Base-by-base conservation (phyloP, 257 asterid genomes). In the Solanum pinnatisectum region DNA sequence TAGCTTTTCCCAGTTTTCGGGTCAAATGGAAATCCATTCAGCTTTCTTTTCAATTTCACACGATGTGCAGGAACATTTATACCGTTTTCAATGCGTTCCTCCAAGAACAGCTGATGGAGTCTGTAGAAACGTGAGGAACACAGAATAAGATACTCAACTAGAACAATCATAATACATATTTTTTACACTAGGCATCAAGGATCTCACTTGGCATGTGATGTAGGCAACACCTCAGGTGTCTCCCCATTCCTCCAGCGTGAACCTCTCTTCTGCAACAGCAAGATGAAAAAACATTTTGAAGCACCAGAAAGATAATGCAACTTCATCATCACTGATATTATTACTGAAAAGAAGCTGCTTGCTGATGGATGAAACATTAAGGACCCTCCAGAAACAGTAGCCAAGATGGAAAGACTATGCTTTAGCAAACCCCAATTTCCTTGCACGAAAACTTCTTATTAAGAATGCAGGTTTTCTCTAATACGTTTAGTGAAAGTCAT, bases 201-300 rank as follows among this genome's bases (percentile, higher is more conserved):
- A 73, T 90, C 96, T 94, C 90, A 97, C 99, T 96, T 96, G 93
- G 98, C 94, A 92, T 93, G 93, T 71, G 99, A 88, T 82, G 94
- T 56, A 37, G 95, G 90, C 89, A 92, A 92, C 84, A 84, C 91
- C 92, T 93, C 98, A 25, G 98, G 93, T 84, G 94, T 91, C 89
- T 90, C 98, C 89, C 94, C 96, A 87, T 94, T 93, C 91, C 88
- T 94, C 94, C 96, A 91, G 73, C 93, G 96, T 39, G 94, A 86
- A 85, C 94, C 98, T 94, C 92, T 96, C 91, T 92, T 95, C 98
- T 97, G 95, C 86, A 27, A 83, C 35, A 88, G 65, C 74, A 71
- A 78, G 73, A 68, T 90, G 89, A n/a, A 86, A 68, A 52, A 18
- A 37, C 20, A 85, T 59, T 30, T 49, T 33, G 49, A 88, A 35